Percentiles rank a stretch among this genome's conserved stretches.
Conservation (phyloP, 2,329 filamentous ascomycete genomes). For the Colletotrichum sansevieriae region DNA sequence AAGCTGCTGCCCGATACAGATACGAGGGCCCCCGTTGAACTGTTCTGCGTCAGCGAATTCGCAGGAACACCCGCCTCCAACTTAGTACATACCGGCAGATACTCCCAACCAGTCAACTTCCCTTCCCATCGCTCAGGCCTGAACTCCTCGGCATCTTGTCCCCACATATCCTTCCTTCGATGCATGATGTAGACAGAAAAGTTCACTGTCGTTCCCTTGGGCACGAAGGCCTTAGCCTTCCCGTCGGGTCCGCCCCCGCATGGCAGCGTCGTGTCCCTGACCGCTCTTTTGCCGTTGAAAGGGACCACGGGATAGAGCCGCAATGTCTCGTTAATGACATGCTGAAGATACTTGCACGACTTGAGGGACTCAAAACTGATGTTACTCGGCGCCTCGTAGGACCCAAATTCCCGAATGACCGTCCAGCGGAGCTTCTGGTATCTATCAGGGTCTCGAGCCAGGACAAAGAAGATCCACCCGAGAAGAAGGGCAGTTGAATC, state of each 20-base stretch:
- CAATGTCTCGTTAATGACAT: slow-evolving; percentile 48
- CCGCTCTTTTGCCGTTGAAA: slow-evolving; percentile 56
- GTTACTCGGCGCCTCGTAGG: slow-evolving; percentile 56
- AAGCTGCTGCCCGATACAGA: slow-evolving; percentile 56
- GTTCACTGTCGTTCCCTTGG: slow-evolving; percentile 58
- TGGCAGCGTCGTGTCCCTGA: slow-evolving; percentile 61
- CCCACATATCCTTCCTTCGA: slow-evolving; percentile 53
- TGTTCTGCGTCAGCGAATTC: no score
- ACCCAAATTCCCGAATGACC: slow-evolving; percentile 42
- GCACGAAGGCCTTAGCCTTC: slow-evolving; percentile 61
- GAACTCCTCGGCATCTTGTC: slow-evolving; percentile 54
- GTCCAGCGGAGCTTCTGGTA: slow-evolving; percentile 53
- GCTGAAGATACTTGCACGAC: slow-evolving; percentile 45
- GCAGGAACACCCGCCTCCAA: no score
- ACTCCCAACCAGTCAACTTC: slow-evolving; percentile 57
- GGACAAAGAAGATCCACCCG: slow-evolving; percentile 55
- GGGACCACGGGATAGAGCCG: slow-evolving; percentile 65
- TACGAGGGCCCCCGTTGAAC: slow-evolving; percentile 60
- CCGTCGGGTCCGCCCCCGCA: slow-evolving; percentile 64
- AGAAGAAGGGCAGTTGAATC: slow-evolving; percentile 62
- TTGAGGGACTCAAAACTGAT: slow-evolving; percentile 45
- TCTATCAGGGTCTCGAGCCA: slow-evolving; percentile 46
- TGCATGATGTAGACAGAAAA: slow-evolving; percentile 60
- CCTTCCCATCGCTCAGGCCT: slow-evolving; percentile 56
- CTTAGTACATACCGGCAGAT: slow-evolving; percentile 49